Percentiles rank a stretch among this genome's conserved stretches.
Conservation (phyloP, 305 asterid species). For the Solanum hybrid region DNA sequence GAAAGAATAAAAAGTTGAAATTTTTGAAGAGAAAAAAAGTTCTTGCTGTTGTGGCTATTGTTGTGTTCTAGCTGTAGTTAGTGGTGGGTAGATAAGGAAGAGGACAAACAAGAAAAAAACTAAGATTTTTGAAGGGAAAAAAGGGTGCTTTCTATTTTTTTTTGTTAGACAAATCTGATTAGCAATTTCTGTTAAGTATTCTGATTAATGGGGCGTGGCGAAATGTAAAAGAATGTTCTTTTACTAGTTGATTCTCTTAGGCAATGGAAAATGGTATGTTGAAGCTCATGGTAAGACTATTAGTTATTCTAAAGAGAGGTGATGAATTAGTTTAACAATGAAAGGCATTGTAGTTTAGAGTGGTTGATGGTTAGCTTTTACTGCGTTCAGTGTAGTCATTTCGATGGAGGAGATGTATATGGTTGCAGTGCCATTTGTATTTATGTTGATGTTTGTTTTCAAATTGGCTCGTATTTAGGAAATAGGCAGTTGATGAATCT, state of each 20-base stretch:
- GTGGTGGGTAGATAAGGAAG: conserved; percentile 11
- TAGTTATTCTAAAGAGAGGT: conserved; percentile 21
- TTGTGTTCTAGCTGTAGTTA: conserved; percentile 4
- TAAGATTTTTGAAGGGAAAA: neutral
- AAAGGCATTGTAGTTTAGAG: conserved; percentile 29
- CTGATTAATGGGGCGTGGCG: neutral
- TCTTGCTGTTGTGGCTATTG: neutral
- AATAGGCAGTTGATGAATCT: too few species aligned
- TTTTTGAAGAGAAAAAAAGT: conserved; percentile 19
- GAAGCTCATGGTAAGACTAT: conserved; percentile 15
- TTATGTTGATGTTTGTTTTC: too few species aligned
- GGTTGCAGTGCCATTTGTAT: too few species aligned
- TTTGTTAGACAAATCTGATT: conserved; percentile 35
- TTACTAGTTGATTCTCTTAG: conserved; percentile 8
- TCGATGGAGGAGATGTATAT: too few species aligned
- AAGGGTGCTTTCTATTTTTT: conserved; percentile 16
- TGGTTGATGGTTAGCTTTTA: conserved; percentile 33
- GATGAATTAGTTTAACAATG: conserved; percentile 48
- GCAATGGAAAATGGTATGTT: conserved; percentile 29
- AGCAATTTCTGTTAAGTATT: conserved; percentile 8
- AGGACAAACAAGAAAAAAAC: neutral
- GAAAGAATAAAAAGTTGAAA: neutral
- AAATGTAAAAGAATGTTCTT: conserved; percentile 6
- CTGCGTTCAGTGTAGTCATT: neutral
- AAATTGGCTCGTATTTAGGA: too few species aligned